Base-by-base conservation (phyloP, 1,284 basidiomycete genomes). In the Serendipita sp. region DNA sequence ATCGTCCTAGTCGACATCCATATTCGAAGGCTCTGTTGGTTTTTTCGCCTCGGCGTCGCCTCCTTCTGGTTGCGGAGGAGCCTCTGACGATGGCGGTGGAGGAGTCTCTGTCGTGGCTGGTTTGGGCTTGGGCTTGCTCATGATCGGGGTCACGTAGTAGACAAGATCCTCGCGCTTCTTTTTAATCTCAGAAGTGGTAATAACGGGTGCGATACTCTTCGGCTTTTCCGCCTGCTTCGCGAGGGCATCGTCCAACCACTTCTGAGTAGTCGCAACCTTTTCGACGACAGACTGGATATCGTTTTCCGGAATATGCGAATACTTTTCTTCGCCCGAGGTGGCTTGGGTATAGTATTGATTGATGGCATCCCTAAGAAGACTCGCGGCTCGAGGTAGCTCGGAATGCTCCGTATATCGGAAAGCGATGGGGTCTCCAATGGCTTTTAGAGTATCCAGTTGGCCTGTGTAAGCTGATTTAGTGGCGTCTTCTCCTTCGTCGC, bases 401-500 rank as follows among this genome's bases (percentile, higher is more conserved):
- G 96, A 91, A 62, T 77, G 69, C 75, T 96, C 92, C 68, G 79
- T 81, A 79, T 81, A 90, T 62, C 93, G 88, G 73, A 83, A 78
- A 64, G 83, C 78, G 75, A 96, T 84, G 53, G 87, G 88, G 77
- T 93, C 88, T 30, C 92, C 92, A 67, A 92, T 78, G 60, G 76
- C 80, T 74, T 92, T 91, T 71, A 94, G 83, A 2, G 78, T 77
- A 67, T 93, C 88, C 65, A 96, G 82, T 62, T 85, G 84, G 41
- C 77, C 67, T 66, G 92, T 85, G 75, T 96, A 95, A 29, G 85
- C 87, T 1, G 91, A 94, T 77, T 96, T 97, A 71, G 82, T 83
- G 49, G 93, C 89, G 66, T 95, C 92, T 76, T 96, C 93, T 69
- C 93, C 93, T 72, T 96, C 93, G 66, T 95, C 92, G 44, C 83